A percentile compares a stretch with the other conserved stretches of the same genome.
Evolutionary conservation across 768 basidiomycete species (phyloP).

Genomic region (Termitomyces sp.): DNA sequence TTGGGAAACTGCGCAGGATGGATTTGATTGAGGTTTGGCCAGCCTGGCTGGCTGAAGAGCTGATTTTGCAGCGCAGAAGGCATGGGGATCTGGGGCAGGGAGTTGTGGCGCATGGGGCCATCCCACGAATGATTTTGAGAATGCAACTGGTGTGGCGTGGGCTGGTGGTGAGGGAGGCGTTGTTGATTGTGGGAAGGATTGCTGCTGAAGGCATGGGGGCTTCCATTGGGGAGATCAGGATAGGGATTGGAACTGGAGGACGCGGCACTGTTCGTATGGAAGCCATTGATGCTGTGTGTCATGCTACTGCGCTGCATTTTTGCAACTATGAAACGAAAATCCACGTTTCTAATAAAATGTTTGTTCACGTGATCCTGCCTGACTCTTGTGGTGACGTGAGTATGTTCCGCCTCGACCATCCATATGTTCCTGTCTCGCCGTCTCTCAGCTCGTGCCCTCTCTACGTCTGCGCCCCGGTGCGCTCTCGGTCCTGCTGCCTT

Average conservation of each 20-base stretch:
- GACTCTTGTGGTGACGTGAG: constrained; percentile 3
- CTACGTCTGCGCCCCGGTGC: constrained; percentile 38
- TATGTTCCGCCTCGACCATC: constrained; percentile 19
- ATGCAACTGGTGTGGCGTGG: constrained; percentile 15
- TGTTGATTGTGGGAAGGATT: constrained; percentile 13
- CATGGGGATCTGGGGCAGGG: constrained; percentile 13
- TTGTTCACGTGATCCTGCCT: constrained; percentile 16
- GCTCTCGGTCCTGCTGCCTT: constrained; percentile 51
- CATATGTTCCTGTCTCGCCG: constrained; percentile 25
- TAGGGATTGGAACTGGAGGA: constrained; percentile 30
- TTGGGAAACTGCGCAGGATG: constrained; percentile 24
- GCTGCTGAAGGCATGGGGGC: constrained; percentile 4
- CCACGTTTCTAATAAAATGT: not conserved
- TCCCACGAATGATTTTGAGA: constrained; percentile 21
- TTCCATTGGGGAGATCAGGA: constrained; percentile 19
- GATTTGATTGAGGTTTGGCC: constrained; percentile 25
- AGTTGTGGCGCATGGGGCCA: constrained; percentile 13
- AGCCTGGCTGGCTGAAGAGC: constrained; percentile 25
- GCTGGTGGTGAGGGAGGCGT: constrained; percentile 21
- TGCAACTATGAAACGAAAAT: constrained; percentile 2
- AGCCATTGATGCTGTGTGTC: constrained; percentile 24
- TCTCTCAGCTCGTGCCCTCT: constrained; percentile 28
- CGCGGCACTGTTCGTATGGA: constrained; percentile 21
- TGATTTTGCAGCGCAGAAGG: constrained; percentile 26
- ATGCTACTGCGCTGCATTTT: constrained; percentile 18